Evolutionary conservation across 2,329 filamentous ascomycete species (phyloP).

Genomic region (Microcyclospora pomicola): DNA sequence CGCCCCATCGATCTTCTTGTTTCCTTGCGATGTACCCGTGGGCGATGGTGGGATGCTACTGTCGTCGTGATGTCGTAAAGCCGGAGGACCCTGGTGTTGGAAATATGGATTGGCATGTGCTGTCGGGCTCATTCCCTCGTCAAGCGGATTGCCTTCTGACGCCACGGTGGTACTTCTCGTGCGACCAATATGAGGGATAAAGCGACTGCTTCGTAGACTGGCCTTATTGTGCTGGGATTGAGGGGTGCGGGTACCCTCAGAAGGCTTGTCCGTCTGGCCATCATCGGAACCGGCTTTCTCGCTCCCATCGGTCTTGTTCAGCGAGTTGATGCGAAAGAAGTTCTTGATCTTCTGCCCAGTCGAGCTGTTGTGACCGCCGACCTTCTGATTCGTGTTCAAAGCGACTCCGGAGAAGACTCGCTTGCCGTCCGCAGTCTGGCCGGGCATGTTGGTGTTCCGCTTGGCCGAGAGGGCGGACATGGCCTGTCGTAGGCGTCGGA

Average conservation of each 20-base stretch:
- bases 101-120: constrained; percentile 96
- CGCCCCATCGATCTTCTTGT: constrained; percentile 54
- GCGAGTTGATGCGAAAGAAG: constrained; percentile 52
- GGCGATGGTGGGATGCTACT: constrained; percentile 85
- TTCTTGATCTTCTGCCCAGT: constrained; percentile 53
- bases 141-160: constrained; percentile 81
- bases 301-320: constrained; percentile 28
- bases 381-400: constrained; percentile 31
- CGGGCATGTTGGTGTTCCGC: constrained; percentile 13
- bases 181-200: constrained; percentile 75
- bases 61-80: constrained; percentile 86
- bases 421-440: constrained; percentile 20
- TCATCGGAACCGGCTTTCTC: constrained; percentile 18
- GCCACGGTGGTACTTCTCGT: constrained; percentile 82
- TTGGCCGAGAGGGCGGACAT: constrained; percentile 6
- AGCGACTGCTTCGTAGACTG: constrained; percentile 69
- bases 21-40: constrained; percentile 68
- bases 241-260: constrained; percentile 26
- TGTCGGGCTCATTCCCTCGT: constrained; percentile 80
- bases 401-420: constrained; percentile 35
- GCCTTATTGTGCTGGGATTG: constrained; percentile 42
- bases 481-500: not conserved
- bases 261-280: constrained; percentile 21
- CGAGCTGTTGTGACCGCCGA: constrained; percentile 24
- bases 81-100: constrained; percentile 85